Evolutionary conservation across 2,329 filamentous ascomycete genomes (phyloP).

Genomic region (Paraphoma sp.): DNA sequence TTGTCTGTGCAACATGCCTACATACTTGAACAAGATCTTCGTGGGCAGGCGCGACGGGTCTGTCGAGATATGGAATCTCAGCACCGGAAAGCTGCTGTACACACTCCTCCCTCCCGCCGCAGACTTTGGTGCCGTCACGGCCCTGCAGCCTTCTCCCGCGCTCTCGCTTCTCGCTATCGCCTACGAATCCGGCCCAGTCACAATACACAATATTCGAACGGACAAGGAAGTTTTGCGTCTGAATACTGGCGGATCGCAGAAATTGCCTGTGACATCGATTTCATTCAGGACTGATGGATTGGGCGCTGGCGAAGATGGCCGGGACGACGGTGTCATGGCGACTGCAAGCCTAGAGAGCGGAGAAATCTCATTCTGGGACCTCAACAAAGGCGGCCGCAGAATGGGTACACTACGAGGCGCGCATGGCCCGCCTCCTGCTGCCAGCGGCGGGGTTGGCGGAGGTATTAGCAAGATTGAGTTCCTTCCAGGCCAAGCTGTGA

Average conservation of each 20-base stretch:
- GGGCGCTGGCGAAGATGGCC: constrained; percentile 87
- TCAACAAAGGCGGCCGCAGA: constrained; percentile 86
- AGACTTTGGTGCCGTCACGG: constrained; percentile 81
- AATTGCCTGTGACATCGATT: constrained; percentile 77
- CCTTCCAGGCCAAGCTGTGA: constrained; percentile 83
- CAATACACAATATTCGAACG: constrained; percentile 80
- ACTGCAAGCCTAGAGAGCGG: constrained; percentile 80
- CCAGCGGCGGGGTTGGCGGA: constrained; percentile 64
- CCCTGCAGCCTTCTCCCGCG: constrained; percentile 82
- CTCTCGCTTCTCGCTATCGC: constrained; percentile 87
- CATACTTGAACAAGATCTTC: constrained; percentile 95
- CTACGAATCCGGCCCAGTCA: constrained; percentile 78
- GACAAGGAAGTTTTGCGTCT: constrained; percentile 77
- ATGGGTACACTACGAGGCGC: constrained; percentile 87
- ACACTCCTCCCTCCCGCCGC: constrained; percentile 80
- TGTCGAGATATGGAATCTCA: constrained; percentile 97
- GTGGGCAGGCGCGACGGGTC: constrained; percentile 85
- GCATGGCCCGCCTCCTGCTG: constrained; percentile 75
- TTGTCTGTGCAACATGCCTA: constrained; percentile 86
- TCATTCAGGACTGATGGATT: constrained; percentile 89
- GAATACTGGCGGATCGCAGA: constrained; percentile 66
- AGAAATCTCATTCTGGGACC: constrained; percentile 94
- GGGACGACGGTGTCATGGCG: constrained; percentile 87
- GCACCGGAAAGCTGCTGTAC: constrained; percentile 88
- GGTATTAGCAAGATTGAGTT: constrained; percentile 91